Evolutionary conservation across 83 land plant species (phyloP).

Genomic region (Thuja plicata): DNA sequence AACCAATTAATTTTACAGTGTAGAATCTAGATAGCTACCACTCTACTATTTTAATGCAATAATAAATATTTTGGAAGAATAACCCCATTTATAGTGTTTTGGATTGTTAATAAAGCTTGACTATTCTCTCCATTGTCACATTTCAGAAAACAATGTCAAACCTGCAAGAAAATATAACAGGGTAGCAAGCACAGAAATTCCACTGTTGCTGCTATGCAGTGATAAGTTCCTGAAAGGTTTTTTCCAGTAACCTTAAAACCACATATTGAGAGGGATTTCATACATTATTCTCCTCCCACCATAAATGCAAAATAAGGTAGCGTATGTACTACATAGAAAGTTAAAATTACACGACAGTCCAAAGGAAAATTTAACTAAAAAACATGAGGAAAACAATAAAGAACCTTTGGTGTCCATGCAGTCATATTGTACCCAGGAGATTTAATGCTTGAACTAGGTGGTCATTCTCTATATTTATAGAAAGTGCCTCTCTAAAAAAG

Average conservation of each 20-base stretch:
- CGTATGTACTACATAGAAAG: neutral
- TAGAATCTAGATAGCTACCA: neutral
- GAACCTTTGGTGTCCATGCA: neutral
- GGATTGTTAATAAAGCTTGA: neutral
- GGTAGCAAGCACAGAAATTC: neutral
- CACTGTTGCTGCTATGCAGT: too few species aligned
- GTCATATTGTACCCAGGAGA: neutral
- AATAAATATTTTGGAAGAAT: neutral
- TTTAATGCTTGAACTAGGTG: neutral
- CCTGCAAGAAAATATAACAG: neutral
- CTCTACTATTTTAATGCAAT: neutral
- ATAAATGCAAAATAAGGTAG: neutral
- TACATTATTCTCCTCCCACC: neutral
- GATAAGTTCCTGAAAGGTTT: neutral
- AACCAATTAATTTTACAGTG: neutral
- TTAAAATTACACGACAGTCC: neutral
- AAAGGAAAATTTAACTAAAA: too few species aligned
- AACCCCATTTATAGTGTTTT: neutral
- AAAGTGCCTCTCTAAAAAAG: slow-evolving; percentile 11
- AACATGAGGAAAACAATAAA: neutral
- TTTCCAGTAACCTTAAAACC: neutral
- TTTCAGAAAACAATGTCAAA: neutral
- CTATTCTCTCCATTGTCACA: neutral
- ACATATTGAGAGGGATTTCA: neutral
- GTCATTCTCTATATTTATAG: slow-evolving; percentile 5